Percentiles rank a stretch among this genome's conserved stretches.
phyloP scores from a whole-genome alignment of 2,329 filamentous ascomycete genomes.

The Aspergillus versicolor region DNA sequence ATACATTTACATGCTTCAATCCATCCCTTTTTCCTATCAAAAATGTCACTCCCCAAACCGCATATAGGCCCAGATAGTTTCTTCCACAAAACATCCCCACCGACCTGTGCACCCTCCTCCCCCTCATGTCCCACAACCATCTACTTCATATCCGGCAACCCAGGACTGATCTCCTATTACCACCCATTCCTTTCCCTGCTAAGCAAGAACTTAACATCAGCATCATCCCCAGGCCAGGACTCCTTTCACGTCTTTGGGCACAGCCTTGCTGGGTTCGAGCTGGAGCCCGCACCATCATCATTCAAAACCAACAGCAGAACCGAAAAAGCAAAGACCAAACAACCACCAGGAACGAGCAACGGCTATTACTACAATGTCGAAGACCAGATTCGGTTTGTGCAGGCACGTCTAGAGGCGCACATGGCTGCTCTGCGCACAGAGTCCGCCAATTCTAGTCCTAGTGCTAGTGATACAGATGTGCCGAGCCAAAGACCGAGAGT shows the following conservation, averaged over 20 bases:
- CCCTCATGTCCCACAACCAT: slow-evolving; percentile 26
- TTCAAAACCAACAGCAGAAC: not conserved
- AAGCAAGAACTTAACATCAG: slow-evolving; percentile 21
- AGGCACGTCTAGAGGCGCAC: slow-evolving; percentile 39
- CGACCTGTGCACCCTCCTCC: not conserved
- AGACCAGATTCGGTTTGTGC: slow-evolving; percentile 52
- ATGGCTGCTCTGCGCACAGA: not conserved
- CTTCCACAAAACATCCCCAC: slow-evolving; percentile 19
- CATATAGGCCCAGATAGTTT: slow-evolving; percentile 34
- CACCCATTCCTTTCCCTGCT: slow-evolving; percentile 43
- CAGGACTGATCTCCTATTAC: slow-evolving; percentile 52
- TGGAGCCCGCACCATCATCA: slow-evolving; percentile 9
- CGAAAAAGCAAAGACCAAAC: not conserved
- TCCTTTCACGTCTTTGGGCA: slow-evolving; percentile 33
- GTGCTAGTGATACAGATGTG: not conserved
- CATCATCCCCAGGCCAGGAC: not conserved
- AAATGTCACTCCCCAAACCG: slow-evolving; percentile 5
- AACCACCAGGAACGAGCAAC: not conserved
- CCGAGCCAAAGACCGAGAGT: slow-evolving; percentile 41
- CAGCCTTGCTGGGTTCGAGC: slow-evolving; percentile 37
- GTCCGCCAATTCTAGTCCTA: not conserved
- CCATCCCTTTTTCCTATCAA: not conserved
- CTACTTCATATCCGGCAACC: slow-evolving; percentile 53
- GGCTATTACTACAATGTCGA: slow-evolving; percentile 39
- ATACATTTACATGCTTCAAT: not conserved